Conservation (phyloP, 345 rosid species). For the Erodium maritimum region DNA sequence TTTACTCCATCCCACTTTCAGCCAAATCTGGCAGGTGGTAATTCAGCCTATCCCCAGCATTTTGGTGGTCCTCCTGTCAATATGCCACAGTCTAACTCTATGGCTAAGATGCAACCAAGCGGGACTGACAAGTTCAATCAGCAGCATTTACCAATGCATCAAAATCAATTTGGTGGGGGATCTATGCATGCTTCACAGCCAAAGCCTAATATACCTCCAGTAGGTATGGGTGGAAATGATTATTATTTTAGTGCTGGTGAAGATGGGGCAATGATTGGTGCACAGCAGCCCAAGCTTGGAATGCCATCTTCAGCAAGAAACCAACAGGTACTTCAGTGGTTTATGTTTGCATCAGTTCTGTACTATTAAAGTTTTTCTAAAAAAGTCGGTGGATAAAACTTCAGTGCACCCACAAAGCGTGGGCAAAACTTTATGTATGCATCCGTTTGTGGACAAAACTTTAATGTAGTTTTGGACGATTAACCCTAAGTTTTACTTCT, state of each 20-base stretch:
- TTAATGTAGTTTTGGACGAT: too few species aligned
- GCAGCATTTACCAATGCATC: conserved; percentile 46
- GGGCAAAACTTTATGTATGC: too few species aligned
- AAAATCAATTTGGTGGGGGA: conserved; percentile 39
- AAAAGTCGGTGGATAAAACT: too few species aligned
- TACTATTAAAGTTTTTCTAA: neutral
- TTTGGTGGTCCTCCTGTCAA: conserved; percentile 38
- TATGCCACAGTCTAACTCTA: conserved; percentile 33
- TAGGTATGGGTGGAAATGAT: conserved; percentile 49
- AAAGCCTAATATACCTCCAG: conserved; percentile 40
- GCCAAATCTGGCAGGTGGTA: conserved; percentile 36
- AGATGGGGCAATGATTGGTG: conserved; percentile 45
- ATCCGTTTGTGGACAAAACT: too few species aligned
- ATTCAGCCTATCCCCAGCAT: conserved; percentile 42
- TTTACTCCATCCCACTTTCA: conserved; percentile 55
- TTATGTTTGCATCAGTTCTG: neutral
- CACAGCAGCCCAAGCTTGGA: conserved; percentile 51
- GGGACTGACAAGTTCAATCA: conserved; percentile 44
- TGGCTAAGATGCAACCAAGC: conserved; percentile 38
- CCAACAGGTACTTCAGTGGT: conserved; percentile 21
- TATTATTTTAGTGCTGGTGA: conserved; percentile 28
- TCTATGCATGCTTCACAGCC: conserved; percentile 28
- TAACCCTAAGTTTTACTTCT: too few species aligned
- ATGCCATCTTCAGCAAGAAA: conserved; percentile 43
- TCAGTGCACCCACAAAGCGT: too few species aligned